Evolutionary conservation across 1,284 basidiomycete species (phyloP).

Genomic region (Meira miltonrushii): DNA sequence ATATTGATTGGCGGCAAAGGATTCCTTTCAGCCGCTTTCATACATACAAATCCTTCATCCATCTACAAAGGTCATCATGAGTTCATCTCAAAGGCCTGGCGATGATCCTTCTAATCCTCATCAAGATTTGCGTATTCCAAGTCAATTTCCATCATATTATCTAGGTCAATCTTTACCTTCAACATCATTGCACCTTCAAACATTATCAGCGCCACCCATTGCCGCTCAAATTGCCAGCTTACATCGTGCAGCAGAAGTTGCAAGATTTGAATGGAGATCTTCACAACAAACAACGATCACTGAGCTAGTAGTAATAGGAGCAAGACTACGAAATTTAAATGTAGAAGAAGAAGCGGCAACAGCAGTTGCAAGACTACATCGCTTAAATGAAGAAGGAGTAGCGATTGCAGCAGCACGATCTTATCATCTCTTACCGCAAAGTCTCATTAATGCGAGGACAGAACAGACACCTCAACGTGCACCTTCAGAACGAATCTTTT

Average conservation of each 20-base stretch:
- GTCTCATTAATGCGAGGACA: not conserved
- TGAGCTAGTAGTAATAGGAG: not conserved
- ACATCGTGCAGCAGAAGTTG: conserved; percentile 13
- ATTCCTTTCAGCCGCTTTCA: no score
- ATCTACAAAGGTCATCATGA: no score
- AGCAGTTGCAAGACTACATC: not conserved
- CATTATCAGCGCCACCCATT: not conserved
- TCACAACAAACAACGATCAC: not conserved
- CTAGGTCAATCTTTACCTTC: conserved; percentile 2
- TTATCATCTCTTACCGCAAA: not conserved
- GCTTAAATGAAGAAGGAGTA: not conserved
- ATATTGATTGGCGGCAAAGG: no score
- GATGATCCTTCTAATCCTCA: conserved; percentile 1
- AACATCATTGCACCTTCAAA: not conserved
- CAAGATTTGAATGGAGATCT: conserved; percentile 8
- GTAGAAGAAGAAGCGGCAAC: not conserved
- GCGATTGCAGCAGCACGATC: not conserved
- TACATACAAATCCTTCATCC: no score
- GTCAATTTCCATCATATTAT: conserved; percentile 2
- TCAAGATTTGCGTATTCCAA: conserved; percentile 4
- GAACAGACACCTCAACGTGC: not conserved
- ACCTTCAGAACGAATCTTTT: not conserved
- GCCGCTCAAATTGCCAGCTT: conserved; percentile 11
- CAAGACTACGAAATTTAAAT: not conserved
- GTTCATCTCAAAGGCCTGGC: not conserved